Conservation (phyloP, 2,329 filamentous ascomycete genomes). For the Nothophoma quercina region DNA sequence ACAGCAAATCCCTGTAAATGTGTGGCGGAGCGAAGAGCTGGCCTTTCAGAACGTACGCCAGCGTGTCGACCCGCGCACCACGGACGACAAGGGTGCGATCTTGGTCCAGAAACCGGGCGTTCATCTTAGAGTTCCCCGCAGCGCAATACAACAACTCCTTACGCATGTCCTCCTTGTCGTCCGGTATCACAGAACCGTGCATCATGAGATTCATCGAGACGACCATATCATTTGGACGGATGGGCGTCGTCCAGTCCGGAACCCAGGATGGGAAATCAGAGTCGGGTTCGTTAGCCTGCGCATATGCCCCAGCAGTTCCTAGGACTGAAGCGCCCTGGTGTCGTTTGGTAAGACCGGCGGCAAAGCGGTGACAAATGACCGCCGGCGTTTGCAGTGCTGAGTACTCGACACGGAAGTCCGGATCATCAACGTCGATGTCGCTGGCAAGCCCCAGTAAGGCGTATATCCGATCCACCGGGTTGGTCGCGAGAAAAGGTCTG, state of each 20-base stretch:
- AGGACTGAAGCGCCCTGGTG: not conserved
- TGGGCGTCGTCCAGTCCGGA: not conserved
- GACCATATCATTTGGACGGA: not conserved
- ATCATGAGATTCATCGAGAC: not conserved
- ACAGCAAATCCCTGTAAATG: not conserved
- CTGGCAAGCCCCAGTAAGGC: not conserved
- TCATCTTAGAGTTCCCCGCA: not conserved
- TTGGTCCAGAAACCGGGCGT: not conserved
- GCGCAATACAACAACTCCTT: not conserved
- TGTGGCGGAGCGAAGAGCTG: not conserved
- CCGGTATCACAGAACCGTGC: not conserved
- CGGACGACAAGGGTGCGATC: not conserved
- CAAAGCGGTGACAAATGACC: not conserved
- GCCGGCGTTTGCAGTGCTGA: not conserved
- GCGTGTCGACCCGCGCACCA: not conserved
- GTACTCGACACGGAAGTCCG: not conserved
- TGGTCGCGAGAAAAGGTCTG: not conserved
- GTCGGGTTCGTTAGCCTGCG: not conserved
- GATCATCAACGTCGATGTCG: not conserved
- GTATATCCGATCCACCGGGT: not conserved
- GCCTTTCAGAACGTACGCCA: not conserved
- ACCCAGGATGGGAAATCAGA: not conserved
- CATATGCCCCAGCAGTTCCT: too few relatives aligned
- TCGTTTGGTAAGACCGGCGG: not conserved
- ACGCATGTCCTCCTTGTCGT: not conserved